Base-by-base conservation (phyloP, 2,329 filamentous ascomycete species). In the Cryphonectria japonica region DNA sequence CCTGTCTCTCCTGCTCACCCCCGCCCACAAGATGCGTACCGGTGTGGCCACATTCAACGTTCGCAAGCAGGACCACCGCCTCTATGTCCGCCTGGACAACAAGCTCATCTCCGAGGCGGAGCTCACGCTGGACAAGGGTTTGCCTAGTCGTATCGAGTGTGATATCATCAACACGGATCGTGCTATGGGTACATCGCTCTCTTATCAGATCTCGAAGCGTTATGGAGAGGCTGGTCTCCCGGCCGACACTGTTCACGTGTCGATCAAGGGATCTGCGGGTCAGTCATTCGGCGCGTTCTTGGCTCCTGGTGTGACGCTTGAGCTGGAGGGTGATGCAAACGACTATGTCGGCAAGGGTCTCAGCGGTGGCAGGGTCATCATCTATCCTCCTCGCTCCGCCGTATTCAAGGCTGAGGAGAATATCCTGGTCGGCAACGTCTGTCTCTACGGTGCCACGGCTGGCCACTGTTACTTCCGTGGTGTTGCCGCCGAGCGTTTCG, bases 361-460 rank as follows among this genome's bases (percentile, higher is more conserved):
- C 43, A 98, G 95, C 69, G 95, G 95, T 80, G 95, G 95, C 80
- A 92, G 95, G 69, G 84, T 98, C 75, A 97, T 98, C 78, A 88
- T 98, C 78, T 98, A 98, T 81, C 95, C 95, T 73, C 94, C 95
- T 64, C 93, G 95, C 63, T 90, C 92, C 62, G 93, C 95, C 68
- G 92, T 95, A 2, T 98, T 94, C 88, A 97, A 97, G 85, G 94
- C 95, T 0, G 95, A 98, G 82, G 95, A 98, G 85, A 98, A 98
- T 81, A 88, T 98, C 64, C 87, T 98, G 68, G 91, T 98, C 70
- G 95, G 95, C 73, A 98, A 98, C 79, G 93, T 95, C 75, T 98
- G 95, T 83, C 85, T 98, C 78, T 98, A 98, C 80, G 95, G 95
- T 82, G 95, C 94, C 73, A 98, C 95, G 43, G 89, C 87, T 72